Conservation (phyloP, 306 rosid species). For the Lithocarpus polystachyus region DNA sequence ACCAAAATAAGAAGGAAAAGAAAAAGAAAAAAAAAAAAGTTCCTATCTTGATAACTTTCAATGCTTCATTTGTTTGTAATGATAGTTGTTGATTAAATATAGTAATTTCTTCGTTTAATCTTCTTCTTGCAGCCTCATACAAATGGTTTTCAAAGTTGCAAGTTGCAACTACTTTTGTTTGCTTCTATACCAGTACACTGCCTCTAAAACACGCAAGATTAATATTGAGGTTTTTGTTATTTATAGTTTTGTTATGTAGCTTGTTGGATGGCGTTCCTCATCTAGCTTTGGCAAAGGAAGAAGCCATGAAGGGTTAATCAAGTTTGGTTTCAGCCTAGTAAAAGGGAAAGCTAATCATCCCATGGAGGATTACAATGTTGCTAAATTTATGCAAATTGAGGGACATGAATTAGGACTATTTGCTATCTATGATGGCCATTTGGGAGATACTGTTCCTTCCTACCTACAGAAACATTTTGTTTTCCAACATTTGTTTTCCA, state of each 20-base stretch:
- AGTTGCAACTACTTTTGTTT: conserved; percentile 5
- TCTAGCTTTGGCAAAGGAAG: conserved; percentile 82
- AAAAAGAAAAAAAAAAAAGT: too few relatives aligned
- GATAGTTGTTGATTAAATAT: neutral
- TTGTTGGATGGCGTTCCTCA: conserved; percentile 50
- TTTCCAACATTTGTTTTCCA: too few relatives aligned
- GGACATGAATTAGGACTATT: too few relatives aligned
- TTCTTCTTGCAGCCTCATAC: neutral
- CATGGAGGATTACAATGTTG: conserved; percentile 97
- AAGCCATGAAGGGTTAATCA: conserved; percentile 59
- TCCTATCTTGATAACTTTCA: neutral
- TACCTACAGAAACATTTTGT: too few relatives aligned
- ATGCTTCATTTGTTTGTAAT: conserved; percentile 13
- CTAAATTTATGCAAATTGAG: neutral
- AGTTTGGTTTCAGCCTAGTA: conserved; percentile 78
- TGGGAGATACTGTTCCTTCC: too few relatives aligned
- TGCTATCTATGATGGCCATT: too few relatives aligned
- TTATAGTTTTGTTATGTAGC: conserved; percentile 29
- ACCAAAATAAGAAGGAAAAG: neutral
- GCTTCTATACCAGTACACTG: conserved; percentile 5
- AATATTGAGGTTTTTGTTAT: too few relatives aligned
- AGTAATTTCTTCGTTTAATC: neutral
- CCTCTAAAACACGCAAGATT: neutral
- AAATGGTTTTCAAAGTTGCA: neutral
- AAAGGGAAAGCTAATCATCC: conserved; percentile 95